A percentile compares a stretch with the other conserved stretches of the same genome.
Evolutionary conservation across 805 yeast genomes (phyloP).

Genomic region (Komagataella kurtzmanii): DNA sequence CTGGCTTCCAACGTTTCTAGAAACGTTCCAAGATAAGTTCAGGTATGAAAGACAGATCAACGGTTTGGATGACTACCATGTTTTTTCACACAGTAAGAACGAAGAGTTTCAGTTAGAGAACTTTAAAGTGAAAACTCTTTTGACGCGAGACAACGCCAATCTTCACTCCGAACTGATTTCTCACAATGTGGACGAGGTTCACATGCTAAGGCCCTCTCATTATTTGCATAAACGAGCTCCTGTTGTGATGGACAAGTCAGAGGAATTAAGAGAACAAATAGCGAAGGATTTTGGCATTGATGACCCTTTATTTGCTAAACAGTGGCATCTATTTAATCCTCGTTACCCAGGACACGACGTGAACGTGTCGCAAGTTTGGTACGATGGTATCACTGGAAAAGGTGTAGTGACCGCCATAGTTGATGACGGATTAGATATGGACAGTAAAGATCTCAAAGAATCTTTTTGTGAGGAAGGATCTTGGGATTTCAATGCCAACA

Average conservation of each 20-base stretch:
- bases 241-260: conserved; percentile 40
- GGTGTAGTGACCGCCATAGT: conserved; percentile 81
- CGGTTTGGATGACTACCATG: conserved; percentile 48
- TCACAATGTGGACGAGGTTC: conserved; percentile 31
- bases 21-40: neutral
- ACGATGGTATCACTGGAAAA: conserved; percentile 62
- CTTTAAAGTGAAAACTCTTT: conserved; percentile 13
- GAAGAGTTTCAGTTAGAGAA: neutral
- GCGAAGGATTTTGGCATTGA: conserved; percentile 42
- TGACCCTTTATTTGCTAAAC: conserved; percentile 75
- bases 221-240: conserved; percentile 44
- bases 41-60: conserved; percentile 51
- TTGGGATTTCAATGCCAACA: conserved; percentile 83
- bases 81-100: conserved; percentile 41
- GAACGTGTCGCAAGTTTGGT: conserved; percentile 81
- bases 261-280: conserved; percentile 30
- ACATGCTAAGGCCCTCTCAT: conserved; percentile 36
- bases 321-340: conserved; percentile 88
- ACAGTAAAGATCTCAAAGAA: conserved; percentile 54
- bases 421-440: conserved; percentile 89
- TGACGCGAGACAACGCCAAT: conserved; percentile 9
- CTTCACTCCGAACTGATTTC: conserved; percentile 15
- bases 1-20: neutral
- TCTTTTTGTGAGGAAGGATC: conserved; percentile 73
- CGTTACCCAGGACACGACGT: conserved; percentile 69